A percentile compares a stretch with the other conserved stretches of the same genome.
These are phyloP conservation scores for Periconia macrospinosa DNA, from an alignment of 2,329 filamentous ascomycete species.

Conservation along the genomic window DNA sequence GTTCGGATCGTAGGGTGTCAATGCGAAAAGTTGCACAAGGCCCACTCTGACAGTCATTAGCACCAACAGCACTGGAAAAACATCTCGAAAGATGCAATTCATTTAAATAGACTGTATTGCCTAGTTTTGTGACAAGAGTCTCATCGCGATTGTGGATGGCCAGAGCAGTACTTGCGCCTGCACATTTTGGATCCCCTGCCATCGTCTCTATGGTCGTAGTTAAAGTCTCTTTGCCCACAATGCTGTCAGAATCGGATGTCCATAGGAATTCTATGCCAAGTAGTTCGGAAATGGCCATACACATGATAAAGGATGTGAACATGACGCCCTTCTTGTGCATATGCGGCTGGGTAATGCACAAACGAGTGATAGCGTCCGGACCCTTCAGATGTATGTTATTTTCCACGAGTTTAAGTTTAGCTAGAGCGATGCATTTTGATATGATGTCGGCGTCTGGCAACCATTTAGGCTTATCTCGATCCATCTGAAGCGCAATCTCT, in stretches of 20 bases:
- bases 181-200: constrained; percentile 34
- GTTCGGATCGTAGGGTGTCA: constrained; percentile 29
- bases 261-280: constrained; percentile 40
- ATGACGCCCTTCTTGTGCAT: constrained; percentile 45
- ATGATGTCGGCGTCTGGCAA: constrained; percentile 16
- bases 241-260: constrained; percentile 43
- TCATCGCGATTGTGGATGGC: constrained; percentile 33
- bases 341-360: constrained; percentile 42
- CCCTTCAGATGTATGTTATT: background rate
- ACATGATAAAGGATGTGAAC: constrained; percentile 43
- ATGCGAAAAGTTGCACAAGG: constrained; percentile 42
- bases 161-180: constrained; percentile 37
- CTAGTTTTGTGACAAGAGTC: constrained; percentile 1
- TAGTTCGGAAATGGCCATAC: constrained; percentile 34
- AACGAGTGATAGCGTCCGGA: constrained; percentile 10
- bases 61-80: constrained; percentile 6
- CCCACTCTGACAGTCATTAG: constrained; percentile 43
- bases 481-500: constrained; percentile 6
- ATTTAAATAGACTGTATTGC: constrained; percentile 1
- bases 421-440: constrained; percentile 15
- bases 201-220: constrained; percentile 32
- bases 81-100: background rate
- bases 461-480: background rate
- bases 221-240: constrained; percentile 33
- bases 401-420: constrained; percentile 2